Base-by-base conservation (phyloP, 768 basidiomycete species). In the Boletus pseudo-olivaceus region DNA sequence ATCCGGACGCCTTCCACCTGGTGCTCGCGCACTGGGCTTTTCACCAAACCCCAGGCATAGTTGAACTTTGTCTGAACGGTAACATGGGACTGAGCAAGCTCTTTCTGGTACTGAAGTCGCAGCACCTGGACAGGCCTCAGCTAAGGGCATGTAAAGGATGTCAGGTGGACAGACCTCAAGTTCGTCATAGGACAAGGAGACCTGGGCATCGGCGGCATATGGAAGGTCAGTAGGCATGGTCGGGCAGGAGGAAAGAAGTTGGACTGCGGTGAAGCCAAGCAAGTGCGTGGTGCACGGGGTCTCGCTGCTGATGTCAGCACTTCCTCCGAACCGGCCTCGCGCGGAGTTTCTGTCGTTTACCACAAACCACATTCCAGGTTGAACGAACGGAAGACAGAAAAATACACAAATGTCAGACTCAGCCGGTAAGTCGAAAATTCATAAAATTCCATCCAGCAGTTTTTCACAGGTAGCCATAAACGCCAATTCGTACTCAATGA, bases 1-100 rank as follows among this genome's bases (percentile, higher is more conserved):
- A 98, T 67, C 59, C 84, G 83, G 45, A 98, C 93, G 20, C 97
- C 97, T 66, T 97, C 90, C 0, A 88, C 90, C 66, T 98, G 94
- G 63, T 97, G 82, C 30, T 90, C 87, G 39, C 82, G 80, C 61
- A 82, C 71, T 12, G 89, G 90, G 63, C 90, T 92, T 77, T 98
- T 98, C 49, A 98, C 91, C 32, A 96, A 78, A 3, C 96, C 96
- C 96, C 96, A 97, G 38, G 92, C 84, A 72, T 88, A 95, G 75
- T 98, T 98, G 78, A 99, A 99, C 70, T 93, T 95, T 38, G 94
- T 96, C 74, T 99, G 97, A 7, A 87, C 82, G 10, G 92, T 93
- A 54, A 97, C 81, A 71, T 96, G 93, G 47, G 83, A 80, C 59
- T 93, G 87, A 1, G 81, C 76, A 19, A 84, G 76, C 69, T 99